Percentiles rank a stretch among this genome's conserved stretches.
These are phyloP conservation scores for Mucor velutinosus DNA, from an alignment of 371 early-diverging fungal genomes.

Conservation along the genomic window DNA sequence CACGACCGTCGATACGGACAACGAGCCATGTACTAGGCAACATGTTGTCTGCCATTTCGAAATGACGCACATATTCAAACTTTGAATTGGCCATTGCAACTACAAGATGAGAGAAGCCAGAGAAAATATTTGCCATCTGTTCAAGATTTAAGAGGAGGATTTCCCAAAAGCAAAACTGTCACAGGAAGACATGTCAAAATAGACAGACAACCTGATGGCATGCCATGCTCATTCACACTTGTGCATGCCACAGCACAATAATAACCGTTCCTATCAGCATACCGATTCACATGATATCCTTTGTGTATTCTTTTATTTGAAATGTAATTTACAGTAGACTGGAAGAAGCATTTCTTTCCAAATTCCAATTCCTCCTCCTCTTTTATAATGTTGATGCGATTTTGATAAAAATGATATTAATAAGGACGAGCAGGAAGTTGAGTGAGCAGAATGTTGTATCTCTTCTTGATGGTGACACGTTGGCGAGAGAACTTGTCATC, in stretches of 20 bases:
- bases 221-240: neutral
- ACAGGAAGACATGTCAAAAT: conserved; percentile 1
- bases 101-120: neutral
- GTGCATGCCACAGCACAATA: neutral
- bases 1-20: conserved; percentile 93
- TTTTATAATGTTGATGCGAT: conserved; percentile 1
- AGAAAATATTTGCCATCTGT: neutral
- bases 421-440: conserved; percentile 61
- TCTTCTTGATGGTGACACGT: conserved; percentile 95
- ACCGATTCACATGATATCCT: neutral
- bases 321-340: conserved; percentile 12
- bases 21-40: conserved; percentile 88
- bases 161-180: neutral
- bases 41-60: conserved; percentile 78
- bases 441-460: conserved; percentile 87
- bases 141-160: neutral
- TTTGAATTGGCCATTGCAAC: conserved; percentile 83
- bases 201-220: neutral
- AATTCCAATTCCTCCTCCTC: neutral
- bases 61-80: conserved; percentile 91
- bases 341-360: neutral
- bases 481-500: conserved; percentile 99
- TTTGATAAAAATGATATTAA: conserved; percentile 18
- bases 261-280: neutral
- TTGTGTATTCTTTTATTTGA: neutral